These are phyloP conservation scores for Verticillium nonalfalfae DNA, from an alignment of 2,329 filamentous ascomycete species.

Conservation along the genomic window DNA sequence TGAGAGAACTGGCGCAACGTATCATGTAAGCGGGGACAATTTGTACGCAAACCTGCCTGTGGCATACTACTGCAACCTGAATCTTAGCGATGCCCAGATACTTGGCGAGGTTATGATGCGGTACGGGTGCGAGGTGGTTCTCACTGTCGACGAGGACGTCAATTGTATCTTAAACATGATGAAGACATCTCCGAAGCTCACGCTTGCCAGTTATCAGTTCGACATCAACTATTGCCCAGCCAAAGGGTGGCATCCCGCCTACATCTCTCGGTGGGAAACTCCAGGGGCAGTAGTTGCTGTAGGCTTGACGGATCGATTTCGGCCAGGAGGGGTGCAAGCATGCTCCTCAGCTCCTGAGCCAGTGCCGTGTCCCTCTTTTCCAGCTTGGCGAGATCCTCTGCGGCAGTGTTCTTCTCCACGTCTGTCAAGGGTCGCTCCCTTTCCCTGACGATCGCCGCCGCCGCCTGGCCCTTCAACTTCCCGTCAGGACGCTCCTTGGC, in stretches of 20 bases:
- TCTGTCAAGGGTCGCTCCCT: conserved; percentile 19
- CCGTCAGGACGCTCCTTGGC: conserved; percentile 1
- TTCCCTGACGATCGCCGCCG: conserved; percentile 17
- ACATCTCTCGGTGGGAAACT: conserved; percentile 7
- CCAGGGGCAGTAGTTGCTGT: conserved; percentile 12
- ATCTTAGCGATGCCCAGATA: too few species aligned
- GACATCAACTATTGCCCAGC: background rate
- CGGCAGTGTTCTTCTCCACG: conserved; percentile 16
- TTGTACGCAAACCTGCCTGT: too few species aligned
- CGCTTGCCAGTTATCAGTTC: background rate
- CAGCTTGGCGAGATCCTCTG: conserved; percentile 18
- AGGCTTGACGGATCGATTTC: conserved; percentile 1
- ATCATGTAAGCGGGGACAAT: too few species aligned
- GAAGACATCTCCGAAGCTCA: too few species aligned
- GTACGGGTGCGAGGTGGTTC: too few species aligned
- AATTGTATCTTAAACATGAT: too few species aligned
- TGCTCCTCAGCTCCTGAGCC: conserved; percentile 15
- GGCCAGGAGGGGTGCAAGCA: conserved; percentile 17
- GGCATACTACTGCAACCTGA: too few species aligned
- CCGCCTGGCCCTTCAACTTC: conserved; percentile 8
- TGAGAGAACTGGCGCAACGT: background rate
- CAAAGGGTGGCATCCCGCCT: conserved; percentile 3
- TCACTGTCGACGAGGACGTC: too few species aligned
- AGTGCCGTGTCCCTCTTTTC: conserved; percentile 13
- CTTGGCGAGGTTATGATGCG: too few species aligned